A percentile compares a stretch with the other conserved stretches of the same genome.
phyloP scores from a whole-genome alignment of 140 eudicot genomes.

The Erigeron philadelphicus region DNA sequence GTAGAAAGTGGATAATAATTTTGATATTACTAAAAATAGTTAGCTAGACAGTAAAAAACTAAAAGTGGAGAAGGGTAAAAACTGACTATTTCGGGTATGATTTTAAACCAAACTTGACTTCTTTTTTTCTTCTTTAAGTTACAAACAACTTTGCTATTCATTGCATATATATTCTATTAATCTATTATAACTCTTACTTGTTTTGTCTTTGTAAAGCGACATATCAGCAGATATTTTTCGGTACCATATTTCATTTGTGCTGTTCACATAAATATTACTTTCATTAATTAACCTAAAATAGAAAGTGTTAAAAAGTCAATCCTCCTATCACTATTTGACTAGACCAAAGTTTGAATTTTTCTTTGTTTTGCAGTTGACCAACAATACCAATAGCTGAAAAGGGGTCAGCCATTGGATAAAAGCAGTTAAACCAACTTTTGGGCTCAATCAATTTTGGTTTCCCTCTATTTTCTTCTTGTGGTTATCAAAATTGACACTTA shows the following conservation, averaged over 20 bases:
- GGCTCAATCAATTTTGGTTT: slow-evolving; percentile 22
- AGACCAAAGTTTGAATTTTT: slow-evolving; percentile 23
- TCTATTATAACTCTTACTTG: no score
- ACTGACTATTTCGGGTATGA: no score
- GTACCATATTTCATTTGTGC: not conserved
- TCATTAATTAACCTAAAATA: not conserved
- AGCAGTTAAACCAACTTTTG: slow-evolving; percentile 43
- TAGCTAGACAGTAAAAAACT: no score
- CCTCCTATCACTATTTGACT: slow-evolving; percentile 21
- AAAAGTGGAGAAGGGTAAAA: no score
- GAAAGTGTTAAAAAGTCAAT: not conserved
- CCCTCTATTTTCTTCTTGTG: slow-evolving; percentile 20
- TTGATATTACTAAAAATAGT: no score
- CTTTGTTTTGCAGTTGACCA: slow-evolving; percentile 33
- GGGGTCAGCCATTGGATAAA: slow-evolving; percentile 20
- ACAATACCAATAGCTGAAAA: slow-evolving; percentile 30
- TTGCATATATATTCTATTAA: no score
- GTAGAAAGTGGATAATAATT: no score
- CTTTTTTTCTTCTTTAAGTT: no score
- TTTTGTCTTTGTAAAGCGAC: not conserved
- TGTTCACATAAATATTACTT: not conserved
- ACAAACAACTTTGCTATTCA: no score
- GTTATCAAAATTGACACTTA: slow-evolving; percentile 29
- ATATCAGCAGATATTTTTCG: not conserved
- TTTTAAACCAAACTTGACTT: no score